These are phyloP conservation scores for Sporisorium exsertum DNA, from an alignment of 1,284 basidiomycete genomes.

Conservation along the genomic window DNA sequence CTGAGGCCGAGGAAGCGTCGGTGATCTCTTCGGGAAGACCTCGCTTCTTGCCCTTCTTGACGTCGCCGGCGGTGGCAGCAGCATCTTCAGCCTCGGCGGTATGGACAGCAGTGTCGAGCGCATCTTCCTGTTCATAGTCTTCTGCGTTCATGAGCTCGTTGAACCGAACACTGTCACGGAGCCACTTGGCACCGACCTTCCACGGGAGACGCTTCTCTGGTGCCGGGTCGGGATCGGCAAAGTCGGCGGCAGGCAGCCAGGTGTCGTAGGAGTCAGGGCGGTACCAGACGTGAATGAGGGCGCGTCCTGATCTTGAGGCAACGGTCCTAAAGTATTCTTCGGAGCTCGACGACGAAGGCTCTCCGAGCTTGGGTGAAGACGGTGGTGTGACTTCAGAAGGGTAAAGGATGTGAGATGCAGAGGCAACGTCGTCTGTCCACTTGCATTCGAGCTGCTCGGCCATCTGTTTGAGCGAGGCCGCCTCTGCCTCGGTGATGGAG, in stretches of 20 bases:
- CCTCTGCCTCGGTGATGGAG: conserved; percentile 63
- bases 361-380: conserved; percentile 45
- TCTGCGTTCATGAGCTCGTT: conserved; percentile 69
- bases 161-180: conserved; percentile 62
- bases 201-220: conserved; percentile 59
- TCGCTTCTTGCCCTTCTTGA: conserved; percentile 58
- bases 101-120: conserved; percentile 32
- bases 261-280: conserved; percentile 69
- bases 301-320: conserved; percentile 57
- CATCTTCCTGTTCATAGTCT: conserved; percentile 66
- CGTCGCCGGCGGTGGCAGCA: conserved; percentile 16
- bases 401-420: conserved; percentile 62
- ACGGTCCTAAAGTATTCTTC: conserved; percentile 68
- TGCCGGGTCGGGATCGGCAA: conserved; percentile 66
- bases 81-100: conserved; percentile 33
- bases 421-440: conserved; percentile 53
- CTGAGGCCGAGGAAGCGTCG: conserved; percentile 47
- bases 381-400: conserved; percentile 53
- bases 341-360: conserved; percentile 27
- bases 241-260: conserved; percentile 68
- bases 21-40: conserved; percentile 65
- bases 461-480: conserved; percentile 48
- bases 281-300: conserved; percentile 69
- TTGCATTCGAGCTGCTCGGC: conserved; percentile 59
- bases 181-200: conserved; percentile 63